Percentiles rank a stretch among this genome's conserved stretches.
Conservation (phyloP, 129 eudicot species). For the Helianthus tuberosus region DNA sequence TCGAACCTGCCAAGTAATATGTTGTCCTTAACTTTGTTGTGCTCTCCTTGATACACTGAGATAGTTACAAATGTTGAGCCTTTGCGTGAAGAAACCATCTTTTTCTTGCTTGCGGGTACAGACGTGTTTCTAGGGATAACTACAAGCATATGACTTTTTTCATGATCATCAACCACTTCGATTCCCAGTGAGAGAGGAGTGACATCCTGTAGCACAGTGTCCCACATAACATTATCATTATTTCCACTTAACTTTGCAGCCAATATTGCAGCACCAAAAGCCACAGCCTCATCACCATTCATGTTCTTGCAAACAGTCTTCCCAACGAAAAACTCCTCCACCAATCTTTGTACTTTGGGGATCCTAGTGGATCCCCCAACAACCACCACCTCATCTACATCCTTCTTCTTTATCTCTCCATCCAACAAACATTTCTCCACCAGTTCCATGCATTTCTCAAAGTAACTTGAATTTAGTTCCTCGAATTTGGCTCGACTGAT, state of each 20-base stretch:
- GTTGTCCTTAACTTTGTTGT: not conserved
- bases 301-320: not conserved
- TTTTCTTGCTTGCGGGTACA: not conserved
- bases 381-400: not conserved
- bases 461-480: not conserved
- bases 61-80: not conserved
- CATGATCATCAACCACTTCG: too few species aligned
- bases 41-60: not conserved
- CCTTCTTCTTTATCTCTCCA: not conserved
- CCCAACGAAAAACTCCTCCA: not conserved
- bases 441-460: not conserved
- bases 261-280: not conserved
- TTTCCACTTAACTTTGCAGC: too few species aligned
- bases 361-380: constrained; percentile 3
- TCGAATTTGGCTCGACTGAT: not conserved
- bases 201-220: not conserved
- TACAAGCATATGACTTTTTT: not conserved
- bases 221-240: not conserved
- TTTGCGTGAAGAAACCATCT: not conserved
- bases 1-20: not conserved
- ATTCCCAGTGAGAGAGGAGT: not conserved
- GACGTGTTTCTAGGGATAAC: not conserved
- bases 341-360: not conserved
- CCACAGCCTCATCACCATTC: not conserved
- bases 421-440: not conserved